phyloP scores from a whole-genome alignment of 1,139 yeast species.

The Maudiozyma humilis region DNA sequence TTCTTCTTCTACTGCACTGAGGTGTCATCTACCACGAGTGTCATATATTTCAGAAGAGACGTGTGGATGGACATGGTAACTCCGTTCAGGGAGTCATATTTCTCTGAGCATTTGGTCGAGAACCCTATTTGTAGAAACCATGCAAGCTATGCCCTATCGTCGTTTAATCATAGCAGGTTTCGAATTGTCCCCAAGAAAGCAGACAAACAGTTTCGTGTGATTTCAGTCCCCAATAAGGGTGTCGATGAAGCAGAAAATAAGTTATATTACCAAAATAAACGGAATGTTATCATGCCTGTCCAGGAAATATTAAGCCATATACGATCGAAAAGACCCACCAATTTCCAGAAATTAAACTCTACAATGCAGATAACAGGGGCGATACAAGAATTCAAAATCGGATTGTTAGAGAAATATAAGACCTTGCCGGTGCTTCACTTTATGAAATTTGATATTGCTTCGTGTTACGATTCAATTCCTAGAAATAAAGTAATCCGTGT shows the following conservation, averaged over 20 bases:
- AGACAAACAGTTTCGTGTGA: conserved; percentile 46
- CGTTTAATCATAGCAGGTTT: conserved; percentile 33
- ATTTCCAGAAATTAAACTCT: conserved; percentile 28
- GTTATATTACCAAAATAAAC: conserved; percentile 28
- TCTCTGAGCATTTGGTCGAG: conserved; percentile 30
- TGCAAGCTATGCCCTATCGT: conserved; percentile 20
- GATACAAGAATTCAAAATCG: conserved; percentile 30
- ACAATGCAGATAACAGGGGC: conserved; percentile 31
- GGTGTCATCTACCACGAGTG: conserved; percentile 35
- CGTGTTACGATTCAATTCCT: conserved; percentile 74
- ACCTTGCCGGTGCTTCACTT: conserved; percentile 39
- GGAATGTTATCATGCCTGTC: conserved; percentile 34
- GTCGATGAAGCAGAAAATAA: conserved; percentile 24
- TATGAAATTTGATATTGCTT: conserved; percentile 67
- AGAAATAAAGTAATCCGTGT: conserved; percentile 37
- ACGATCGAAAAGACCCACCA: conserved; percentile 21
- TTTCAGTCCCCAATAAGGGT: conserved; percentile 45
- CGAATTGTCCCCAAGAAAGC: conserved; percentile 48
- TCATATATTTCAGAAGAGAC: conserved; percentile 50
- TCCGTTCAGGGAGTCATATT: conserved; percentile 38
- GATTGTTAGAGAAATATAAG: conserved; percentile 16
- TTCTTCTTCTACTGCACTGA: conserved; percentile 65
- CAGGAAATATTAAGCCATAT: conserved; percentile 30
- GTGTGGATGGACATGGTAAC: conserved; percentile 46
- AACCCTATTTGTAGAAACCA: conserved; percentile 25